These are phyloP conservation scores for Penicillium expansum DNA, from an alignment of 2,329 filamentous ascomycete species.

Conservation along the genomic window DNA sequence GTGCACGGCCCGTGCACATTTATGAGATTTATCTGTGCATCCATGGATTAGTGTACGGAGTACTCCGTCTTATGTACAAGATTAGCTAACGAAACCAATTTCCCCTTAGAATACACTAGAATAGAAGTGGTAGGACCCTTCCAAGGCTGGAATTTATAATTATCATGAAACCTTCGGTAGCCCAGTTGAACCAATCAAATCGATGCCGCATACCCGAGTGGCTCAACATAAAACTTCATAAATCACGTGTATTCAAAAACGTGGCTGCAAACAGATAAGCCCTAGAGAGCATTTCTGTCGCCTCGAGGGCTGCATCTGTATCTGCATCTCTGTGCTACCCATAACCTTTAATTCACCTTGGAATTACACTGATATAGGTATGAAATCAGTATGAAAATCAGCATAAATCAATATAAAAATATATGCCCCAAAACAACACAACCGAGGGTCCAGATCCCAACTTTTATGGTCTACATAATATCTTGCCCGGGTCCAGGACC, in stretches of 20 bases:
- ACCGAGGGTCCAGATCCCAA: not conserved
- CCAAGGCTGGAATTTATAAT: not conserved
- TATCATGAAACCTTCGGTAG: not conserved
- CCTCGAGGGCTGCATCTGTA: not conserved
- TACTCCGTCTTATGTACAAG: not conserved
- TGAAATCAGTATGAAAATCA: not conserved
- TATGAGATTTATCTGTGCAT: not conserved
- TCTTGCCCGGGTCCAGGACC: not conserved
- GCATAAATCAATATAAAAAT: not conserved
- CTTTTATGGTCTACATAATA: no score
- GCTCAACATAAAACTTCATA: conserved; percentile 10
- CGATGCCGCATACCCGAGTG: conserved; percentile 23
- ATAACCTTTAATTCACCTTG: not conserved
- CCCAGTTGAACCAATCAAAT: conserved; percentile 11
- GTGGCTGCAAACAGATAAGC: not conserved
- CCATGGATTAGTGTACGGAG: no score
- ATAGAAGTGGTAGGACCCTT: not conserved
- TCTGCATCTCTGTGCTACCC: not conserved
- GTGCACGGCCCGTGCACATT: not conserved
- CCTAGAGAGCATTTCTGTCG: not conserved
- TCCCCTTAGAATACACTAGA: not conserved
- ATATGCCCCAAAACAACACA: not conserved
- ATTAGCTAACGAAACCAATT: not conserved
- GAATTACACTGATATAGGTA: no score
- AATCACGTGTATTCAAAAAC: conserved; percentile 12